These are phyloP conservation scores for Phytophthora meadii DNA, from an alignment of 352 stramenopile genomes.

Conservation along the genomic window DNA sequence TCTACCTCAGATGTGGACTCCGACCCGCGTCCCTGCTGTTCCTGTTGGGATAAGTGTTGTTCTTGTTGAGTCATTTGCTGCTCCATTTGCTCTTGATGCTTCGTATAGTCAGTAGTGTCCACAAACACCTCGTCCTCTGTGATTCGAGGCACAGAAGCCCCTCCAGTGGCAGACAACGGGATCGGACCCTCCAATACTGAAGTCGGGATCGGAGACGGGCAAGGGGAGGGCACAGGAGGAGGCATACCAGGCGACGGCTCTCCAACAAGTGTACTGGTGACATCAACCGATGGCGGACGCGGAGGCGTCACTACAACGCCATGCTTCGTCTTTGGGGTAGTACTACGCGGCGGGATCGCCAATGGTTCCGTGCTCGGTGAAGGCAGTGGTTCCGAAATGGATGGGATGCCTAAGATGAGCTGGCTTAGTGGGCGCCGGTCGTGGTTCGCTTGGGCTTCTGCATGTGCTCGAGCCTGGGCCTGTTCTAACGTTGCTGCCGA, in stretches of 20 bases:
- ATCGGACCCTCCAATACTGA: slow-evolving; percentile 11
- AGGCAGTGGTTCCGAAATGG: slow-evolving; percentile 40
- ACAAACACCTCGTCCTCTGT: slow-evolving; percentile 45
- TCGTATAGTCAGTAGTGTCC: slow-evolving; percentile 40
- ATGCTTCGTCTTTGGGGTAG: slow-evolving; percentile 23
- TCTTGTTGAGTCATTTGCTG: slow-evolving; percentile 27
- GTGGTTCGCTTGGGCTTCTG: slow-evolving; percentile 48
- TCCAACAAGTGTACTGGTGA: slow-evolving; percentile 47
- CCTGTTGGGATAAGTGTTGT: slow-evolving; percentile 11
- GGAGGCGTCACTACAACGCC: slow-evolving; percentile 17
- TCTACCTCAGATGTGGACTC: slow-evolving; percentile 16
- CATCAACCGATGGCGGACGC: slow-evolving; percentile 36
- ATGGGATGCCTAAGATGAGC: slow-evolving; percentile 76
- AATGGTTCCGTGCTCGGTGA: slow-evolving; percentile 28
- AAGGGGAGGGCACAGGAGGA: slow-evolving; percentile 37
- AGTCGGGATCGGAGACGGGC: slow-evolving; percentile 27
- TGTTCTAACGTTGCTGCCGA: slow-evolving; percentile 29
- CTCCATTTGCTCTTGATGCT: slow-evolving; percentile 38
- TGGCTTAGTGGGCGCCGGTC: slow-evolving; percentile 63
- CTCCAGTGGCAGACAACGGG: slow-evolving; percentile 10
- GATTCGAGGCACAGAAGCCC: slow-evolving; percentile 34
- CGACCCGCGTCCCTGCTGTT: slow-evolving; percentile 15
- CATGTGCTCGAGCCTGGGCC: slow-evolving; percentile 44
- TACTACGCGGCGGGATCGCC: slow-evolving; percentile 20
- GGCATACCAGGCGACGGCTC: slow-evolving; percentile 52